Conservation (phyloP, 106 monocot species). For the Dioscorea dumetorum region DNA sequence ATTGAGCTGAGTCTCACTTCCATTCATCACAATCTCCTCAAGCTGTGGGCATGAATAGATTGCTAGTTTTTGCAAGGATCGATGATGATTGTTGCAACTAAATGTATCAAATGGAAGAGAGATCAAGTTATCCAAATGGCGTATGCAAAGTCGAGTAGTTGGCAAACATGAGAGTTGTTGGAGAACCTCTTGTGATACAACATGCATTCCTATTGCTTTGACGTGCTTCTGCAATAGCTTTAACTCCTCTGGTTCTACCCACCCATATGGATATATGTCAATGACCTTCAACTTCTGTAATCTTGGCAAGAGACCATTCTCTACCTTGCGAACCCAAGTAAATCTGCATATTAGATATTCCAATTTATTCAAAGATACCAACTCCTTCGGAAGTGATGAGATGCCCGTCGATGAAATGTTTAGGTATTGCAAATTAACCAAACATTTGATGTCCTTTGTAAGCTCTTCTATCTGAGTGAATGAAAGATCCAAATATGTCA, state of each 20-base stretch:
- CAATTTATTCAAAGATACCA: background rate
- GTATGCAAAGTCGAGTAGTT: no score
- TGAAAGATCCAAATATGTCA: slow-evolving; percentile 19
- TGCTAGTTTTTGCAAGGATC: no score
- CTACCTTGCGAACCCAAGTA: background rate
- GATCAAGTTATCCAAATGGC: no score
- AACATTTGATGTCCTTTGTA: slow-evolving; percentile 1
- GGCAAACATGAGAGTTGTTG: background rate
- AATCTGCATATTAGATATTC: slow-evolving; percentile 3
- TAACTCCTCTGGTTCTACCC: background rate
- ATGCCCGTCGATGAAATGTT: slow-evolving; percentile 13
- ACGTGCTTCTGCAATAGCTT: background rate
- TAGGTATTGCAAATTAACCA: slow-evolving; percentile 10
- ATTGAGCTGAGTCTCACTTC: no score
- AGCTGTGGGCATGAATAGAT: no score
- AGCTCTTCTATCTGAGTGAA: background rate
- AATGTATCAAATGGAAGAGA: no score
- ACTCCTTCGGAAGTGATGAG: slow-evolving; percentile 3
- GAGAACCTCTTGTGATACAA: background rate
- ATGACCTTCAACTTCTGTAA: background rate
- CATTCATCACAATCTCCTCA: no score
- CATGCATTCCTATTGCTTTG: background rate
- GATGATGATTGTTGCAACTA: no score
- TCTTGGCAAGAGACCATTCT: background rate
- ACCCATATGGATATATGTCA: background rate